Evolutionary conservation across 768 basidiomycete species (phyloP).

Genomic region (Naganishia friedmannii): DNA sequence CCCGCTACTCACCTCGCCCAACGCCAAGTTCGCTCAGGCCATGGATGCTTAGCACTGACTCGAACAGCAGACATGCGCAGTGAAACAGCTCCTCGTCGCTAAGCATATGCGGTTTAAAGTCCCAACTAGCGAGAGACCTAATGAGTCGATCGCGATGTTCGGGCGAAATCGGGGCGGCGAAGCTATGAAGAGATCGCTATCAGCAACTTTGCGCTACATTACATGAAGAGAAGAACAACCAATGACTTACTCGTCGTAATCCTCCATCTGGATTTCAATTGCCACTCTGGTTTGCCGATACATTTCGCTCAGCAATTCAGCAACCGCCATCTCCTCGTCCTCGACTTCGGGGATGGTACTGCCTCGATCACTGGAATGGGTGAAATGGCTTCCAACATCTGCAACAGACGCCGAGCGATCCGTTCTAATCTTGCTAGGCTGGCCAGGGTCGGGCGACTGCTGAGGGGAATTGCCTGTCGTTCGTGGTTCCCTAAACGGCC

Average conservation of each 20-base stretch:
- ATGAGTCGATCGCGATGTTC: conserved; percentile 63
- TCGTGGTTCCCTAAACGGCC: conserved; percentile 27
- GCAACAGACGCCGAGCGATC: conserved; percentile 24
- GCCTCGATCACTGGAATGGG: conserved; percentile 58
- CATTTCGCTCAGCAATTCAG: conserved; percentile 81
- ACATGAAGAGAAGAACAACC: conserved; percentile 15
- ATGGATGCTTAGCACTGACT: conserved; percentile 74
- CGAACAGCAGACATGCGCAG: conserved; percentile 81
- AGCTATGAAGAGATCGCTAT: conserved; percentile 33
- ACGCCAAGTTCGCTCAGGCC: conserved; percentile 56
- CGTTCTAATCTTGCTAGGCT: neutral
- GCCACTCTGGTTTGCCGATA: conserved; percentile 72
- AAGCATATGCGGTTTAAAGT: conserved; percentile 83
- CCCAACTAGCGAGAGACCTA: conserved; percentile 69
- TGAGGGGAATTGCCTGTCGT: conserved; percentile 26
- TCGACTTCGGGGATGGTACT: conserved; percentile 53
- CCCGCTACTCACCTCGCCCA: conserved; percentile 44
- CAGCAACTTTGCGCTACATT: neutral
- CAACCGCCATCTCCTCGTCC: conserved; percentile 54
- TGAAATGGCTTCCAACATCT: conserved; percentile 30
- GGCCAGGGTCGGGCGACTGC: conserved; percentile 10
- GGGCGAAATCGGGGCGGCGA: conserved; percentile 56
- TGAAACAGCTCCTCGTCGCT: conserved; percentile 76
- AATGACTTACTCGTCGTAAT: conserved; percentile 43
- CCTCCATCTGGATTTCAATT: conserved; percentile 55